Evolutionary conservation across 2,329 filamentous ascomycete genomes (phyloP), one percentile per base, ranked within the genome.

Genomic region (Teratosphaeria viscida): DNA sequence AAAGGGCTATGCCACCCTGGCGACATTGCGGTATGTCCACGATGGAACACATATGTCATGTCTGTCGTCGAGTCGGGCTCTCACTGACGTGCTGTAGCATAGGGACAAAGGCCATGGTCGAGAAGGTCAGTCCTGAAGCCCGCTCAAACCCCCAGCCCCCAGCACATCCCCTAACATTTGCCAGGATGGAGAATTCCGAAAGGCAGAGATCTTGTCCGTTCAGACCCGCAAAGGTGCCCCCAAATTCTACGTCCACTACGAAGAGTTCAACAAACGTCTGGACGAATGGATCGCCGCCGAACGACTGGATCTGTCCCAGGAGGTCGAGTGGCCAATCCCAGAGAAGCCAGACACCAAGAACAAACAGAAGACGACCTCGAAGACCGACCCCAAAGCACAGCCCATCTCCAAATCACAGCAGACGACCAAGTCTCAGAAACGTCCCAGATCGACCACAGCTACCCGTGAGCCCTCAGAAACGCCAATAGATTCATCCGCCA

Each of bases 121-220:
- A 86, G 66, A 87, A 89, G 80, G 91, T 85, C 68, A 71, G 79
- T 75, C 64, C 54, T 61, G 39, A 49, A 49, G 43, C 43, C 23
- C 34, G 39, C 52, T 35, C 16, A 49, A n/a, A 54, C 57, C 35
- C 57, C 35, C 16, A 23, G 16, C 61, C 55, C 54, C 37, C 58
- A 56, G 58, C 29, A 19, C 37, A 27, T 43, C 16, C 12, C 37
- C 32, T 35, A 52, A 57, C n/a, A 49, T 29, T n/a, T 11, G 14
- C 8, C 16, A 86, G 83, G 83, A 96, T 74, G 90, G 90, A 62
- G 86, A 92, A 70, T 82, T 88, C 62, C 87, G 94, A 67, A 91
- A 94, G 77, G 94, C 94, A 67, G 94, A 99, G 74, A 96, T 99
- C 63, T 79, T 99, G n/a, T 94, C 90, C 61, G 95, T 97, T 67